Evolutionary conservation across 2,329 filamentous ascomycete species (phyloP).

Genomic region (Pseudogymnoascus sp.): DNA sequence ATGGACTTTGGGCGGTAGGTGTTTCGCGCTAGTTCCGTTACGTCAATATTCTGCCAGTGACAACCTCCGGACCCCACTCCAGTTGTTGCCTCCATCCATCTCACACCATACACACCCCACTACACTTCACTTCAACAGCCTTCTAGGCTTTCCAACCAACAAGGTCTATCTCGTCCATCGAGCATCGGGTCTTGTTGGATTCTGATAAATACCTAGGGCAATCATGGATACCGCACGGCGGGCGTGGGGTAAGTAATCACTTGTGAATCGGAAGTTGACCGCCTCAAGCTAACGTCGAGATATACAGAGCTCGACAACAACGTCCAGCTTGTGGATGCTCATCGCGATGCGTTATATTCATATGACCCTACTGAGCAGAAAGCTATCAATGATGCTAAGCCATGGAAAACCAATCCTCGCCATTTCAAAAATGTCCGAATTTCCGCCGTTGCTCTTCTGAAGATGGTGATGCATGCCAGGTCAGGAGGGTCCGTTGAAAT

Average conservation of each 20-base stretch:
- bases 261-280: constrained; percentile 15
- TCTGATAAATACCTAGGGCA: neutral
- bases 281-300: constrained; percentile 22
- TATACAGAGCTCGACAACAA: constrained; percentile 77
- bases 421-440: constrained; percentile 94
- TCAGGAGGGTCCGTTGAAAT: constrained; percentile 86
- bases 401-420: constrained; percentile 71
- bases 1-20: constrained; percentile 5
- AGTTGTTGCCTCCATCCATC: neutral
- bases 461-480: constrained; percentile 99
- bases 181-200: neutral
- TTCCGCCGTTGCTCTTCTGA: constrained; percentile 85
- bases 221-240: constrained; percentile 49
- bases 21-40: neutral
- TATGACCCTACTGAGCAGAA: constrained; percentile 67
- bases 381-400: constrained; percentile 52
- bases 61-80: neutral
- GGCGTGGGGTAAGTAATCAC: constrained; percentile 48
- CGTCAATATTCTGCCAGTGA: neutral
- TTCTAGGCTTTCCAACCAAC: neutral
- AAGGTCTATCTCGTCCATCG: neutral
- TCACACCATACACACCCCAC: neutral
- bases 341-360: constrained; percentile 83
- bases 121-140: neutral
- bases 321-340: constrained; percentile 72